Conservation (phyloP, 257 asterid genomes). For the Craterostigma plantagineum region DNA sequence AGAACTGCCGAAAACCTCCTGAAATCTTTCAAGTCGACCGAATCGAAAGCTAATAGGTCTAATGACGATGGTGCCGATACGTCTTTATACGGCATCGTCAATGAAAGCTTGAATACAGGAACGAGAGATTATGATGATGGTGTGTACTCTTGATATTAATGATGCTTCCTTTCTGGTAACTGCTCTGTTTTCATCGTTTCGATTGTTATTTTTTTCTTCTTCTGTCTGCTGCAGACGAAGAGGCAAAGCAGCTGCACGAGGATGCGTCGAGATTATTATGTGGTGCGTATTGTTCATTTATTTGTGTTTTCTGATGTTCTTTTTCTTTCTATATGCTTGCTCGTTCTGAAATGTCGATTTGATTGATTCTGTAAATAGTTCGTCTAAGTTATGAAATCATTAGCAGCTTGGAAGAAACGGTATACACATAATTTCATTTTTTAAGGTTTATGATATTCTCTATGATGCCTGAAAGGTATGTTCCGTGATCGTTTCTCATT, state of each 20-base stretch:
- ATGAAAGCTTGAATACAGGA: conserved; percentile 20
- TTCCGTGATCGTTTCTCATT: too few species aligned
- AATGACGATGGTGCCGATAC: conserved; percentile 4
- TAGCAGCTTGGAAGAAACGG: not conserved
- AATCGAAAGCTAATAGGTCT: conserved; percentile 6
- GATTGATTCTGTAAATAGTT: too few species aligned
- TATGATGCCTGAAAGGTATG: too few species aligned
- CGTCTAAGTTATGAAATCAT: not conserved
- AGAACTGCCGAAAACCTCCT: conserved; percentile 10
- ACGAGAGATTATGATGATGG: conserved; percentile 25
- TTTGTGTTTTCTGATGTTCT: too few species aligned
- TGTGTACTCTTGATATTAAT: conserved; percentile 1
- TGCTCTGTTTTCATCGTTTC: not conserved
- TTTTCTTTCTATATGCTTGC: too few species aligned
- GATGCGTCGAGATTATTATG: too few species aligned
- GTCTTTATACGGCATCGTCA: conserved; percentile 18
- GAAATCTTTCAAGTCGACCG: conserved; percentile 15
- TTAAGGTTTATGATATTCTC: conserved; percentile 1
- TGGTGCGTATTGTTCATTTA: too few species aligned
- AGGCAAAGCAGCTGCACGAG: too few species aligned
- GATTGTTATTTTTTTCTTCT: not conserved
- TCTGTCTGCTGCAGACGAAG: too few species aligned
- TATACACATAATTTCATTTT: conserved; percentile 1
- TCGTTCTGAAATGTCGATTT: too few species aligned
- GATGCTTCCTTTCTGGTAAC: not conserved